A percentile compares a stretch with the other conserved stretches of the same genome.
Conservation (phyloP, 129 eudicot species). For the Mikania micrantha region DNA sequence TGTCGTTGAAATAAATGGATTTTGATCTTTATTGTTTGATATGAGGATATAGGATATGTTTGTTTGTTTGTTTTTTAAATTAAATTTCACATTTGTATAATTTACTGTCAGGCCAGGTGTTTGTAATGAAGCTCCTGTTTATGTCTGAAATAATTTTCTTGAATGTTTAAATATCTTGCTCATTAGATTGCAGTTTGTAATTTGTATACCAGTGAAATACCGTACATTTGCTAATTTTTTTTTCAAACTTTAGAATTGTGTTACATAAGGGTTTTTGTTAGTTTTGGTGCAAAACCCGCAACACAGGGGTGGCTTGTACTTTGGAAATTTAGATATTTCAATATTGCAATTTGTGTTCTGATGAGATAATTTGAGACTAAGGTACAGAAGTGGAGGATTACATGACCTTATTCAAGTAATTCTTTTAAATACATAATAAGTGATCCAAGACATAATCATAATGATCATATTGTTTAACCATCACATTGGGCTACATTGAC, state of each 20-base stretch:
- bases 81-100: neutral
- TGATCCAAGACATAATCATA: neutral
- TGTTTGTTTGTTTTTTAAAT: too few relatives aligned
- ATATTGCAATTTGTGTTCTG: neutral
- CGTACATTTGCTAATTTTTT: neutral
- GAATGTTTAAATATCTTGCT: neutral
- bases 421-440: neutral
- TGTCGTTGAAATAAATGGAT: neutral
- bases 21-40: too few relatives aligned
- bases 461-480: neutral
- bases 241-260: neutral
- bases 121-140: too few relatives aligned
- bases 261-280: neutral
- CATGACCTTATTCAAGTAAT: slow-evolving; percentile 1
- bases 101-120: neutral
- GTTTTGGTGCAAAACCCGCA: neutral
- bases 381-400: neutral
- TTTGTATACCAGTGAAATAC: neutral
- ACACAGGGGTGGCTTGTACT: neutral
- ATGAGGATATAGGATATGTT: too few relatives aligned
- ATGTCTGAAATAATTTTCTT: neutral
- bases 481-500: neutral
- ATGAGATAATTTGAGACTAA: neutral
- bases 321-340: neutral
- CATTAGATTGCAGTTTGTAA: neutral